A percentile compares a stretch with the other conserved stretches of the same genome.
These are phyloP conservation scores for Dioscorea alata DNA, from an alignment of 106 monocot species.

Conservation along the genomic window DNA sequence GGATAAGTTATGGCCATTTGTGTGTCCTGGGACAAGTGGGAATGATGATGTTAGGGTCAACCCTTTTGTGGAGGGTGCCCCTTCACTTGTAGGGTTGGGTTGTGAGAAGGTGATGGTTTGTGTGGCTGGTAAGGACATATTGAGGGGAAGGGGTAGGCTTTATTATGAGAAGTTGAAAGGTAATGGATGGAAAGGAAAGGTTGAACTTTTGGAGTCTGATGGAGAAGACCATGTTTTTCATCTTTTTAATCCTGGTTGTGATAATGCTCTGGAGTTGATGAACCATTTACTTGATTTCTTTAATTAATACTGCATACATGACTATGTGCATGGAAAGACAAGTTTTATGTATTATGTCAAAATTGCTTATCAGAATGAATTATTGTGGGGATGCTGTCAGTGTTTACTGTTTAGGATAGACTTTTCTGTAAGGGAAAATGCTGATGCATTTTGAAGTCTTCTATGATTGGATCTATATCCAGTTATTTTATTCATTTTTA, in stretches of 20 bases:
- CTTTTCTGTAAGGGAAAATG: too few relatives aligned
- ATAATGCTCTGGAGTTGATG: constrained; percentile 3
- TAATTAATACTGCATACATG: too few relatives aligned
- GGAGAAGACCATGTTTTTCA: constrained; percentile 14
- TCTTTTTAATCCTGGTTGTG: neutral
- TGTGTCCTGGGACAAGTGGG: neutral
- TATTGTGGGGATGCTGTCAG: too few relatives aligned
- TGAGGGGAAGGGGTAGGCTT: neutral
- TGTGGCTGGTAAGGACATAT: neutral
- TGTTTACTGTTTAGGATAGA: too few relatives aligned
- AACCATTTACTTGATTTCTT: neutral
- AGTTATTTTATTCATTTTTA: too few relatives aligned
- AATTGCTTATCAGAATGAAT: too few relatives aligned
- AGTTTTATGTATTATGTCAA: too few relatives aligned
- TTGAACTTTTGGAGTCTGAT: constrained; percentile 1
- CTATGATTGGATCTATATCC: too few relatives aligned
- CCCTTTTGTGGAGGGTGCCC: neutral
- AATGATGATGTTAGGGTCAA: too few relatives aligned
- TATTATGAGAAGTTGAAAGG: neutral
- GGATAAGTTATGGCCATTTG: neutral
- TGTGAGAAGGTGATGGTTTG: neutral
- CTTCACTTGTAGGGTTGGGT: neutral
- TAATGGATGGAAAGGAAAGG: neutral
- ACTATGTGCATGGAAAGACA: too few relatives aligned
- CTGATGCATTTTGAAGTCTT: too few relatives aligned